Base-by-base conservation (phyloP, 2,329 filamentous ascomycete genomes). In the Cryphonectria nitschkei region DNA sequence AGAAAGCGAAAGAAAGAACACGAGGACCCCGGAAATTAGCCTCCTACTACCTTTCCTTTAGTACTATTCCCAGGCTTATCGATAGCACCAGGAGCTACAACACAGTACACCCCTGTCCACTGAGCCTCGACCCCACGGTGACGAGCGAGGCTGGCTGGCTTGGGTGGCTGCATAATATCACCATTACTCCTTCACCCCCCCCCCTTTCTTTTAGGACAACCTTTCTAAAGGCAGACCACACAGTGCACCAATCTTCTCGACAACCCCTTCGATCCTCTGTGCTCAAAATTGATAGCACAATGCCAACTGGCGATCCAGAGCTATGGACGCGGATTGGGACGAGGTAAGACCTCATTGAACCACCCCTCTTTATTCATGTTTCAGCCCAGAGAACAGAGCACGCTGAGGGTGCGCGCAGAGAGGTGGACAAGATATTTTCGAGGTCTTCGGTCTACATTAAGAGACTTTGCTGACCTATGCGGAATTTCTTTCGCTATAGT, bases 251-350 rank as follows among this genome's bases (percentile, higher is more conserved):
- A 22, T 22, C 43, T 56, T 54, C 34, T 60, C 39, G 56, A 50
- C 14, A 19, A 46, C 41, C 46, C 60, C n/a, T n/a, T 37, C 14
- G 13, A 29, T 62, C 62, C 32, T 65, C 50, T 63, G 65, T 50
- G 41, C 37, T 50, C 54, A 56, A 34, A 37, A 34, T 46, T 52
- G 37, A 41, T 66, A 67, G 52, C 71, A 73, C 69, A 58, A 73
- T 73, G 71, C 71, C 71, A 70, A 70, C 71, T 73, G 71, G 71
- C 71, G 71, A 71, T 56, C 69, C 71, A 64, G 67, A 69, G 63
- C 68, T 78, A 90, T 90, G 89, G 89, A 91, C 81, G 87, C 85
- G 80, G 89, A 90, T 81, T 91, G 89, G 89, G 88, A 89, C 82
- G 88, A 91, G 86, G 89, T 88, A 81, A 78, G 86, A 82, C 37